Evolutionary conservation across 2,329 filamentous ascomycete genomes (phyloP), one percentile per base, ranked within the genome.

Genomic region (Zymoseptoria crescenta): DNA sequence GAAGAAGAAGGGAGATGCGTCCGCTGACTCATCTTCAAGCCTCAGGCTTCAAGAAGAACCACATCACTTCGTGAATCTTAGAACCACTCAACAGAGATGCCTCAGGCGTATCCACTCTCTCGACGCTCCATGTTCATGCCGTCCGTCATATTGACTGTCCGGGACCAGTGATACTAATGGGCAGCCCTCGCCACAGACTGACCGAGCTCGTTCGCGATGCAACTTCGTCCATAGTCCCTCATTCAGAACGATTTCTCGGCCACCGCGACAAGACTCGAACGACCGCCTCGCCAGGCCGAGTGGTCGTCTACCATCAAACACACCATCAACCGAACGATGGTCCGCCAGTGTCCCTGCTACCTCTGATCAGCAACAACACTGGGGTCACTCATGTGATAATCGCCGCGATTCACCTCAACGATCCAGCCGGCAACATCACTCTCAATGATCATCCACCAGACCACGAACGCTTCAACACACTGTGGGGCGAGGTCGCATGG

Each of bases 371-470:
- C 49, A 78, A 83, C 61, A 77, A 80, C 62, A 85, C 83, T 4
- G 82, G 83, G 8, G 75, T 85, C 54, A 96, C 92, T 0, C 92
- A 96, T 75, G 80, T 96, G 60, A 92, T 96, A 66, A 76, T 96
- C 54, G 90, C 89, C 5, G 91, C 92, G 10, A 84, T 96, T 60
- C 92, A 96, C 74, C 77, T 96, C 66, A 92, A 94, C 72, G 78
- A 77, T 41, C 79, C 81, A 5, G 84, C 88, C 0, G 79, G 79
- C 8, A 79, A 84, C 59, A 81, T 93, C 66, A 89, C 86, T 0
- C 82, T 96, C 64, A 96, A 96, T 73, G 87, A 96, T 74, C 83
- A 91, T 70, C 79, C 80, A 0, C 89, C 89, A 0, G 76, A 82
- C n/a, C 65, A 71, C 55, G 73, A 83, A 4, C 81, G 84, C 64